Evolutionary conservation across 306 rosid genomes (phyloP), one percentile per base, ranked within the genome.

Genomic region (Hippophae rhamnoides): DNA sequence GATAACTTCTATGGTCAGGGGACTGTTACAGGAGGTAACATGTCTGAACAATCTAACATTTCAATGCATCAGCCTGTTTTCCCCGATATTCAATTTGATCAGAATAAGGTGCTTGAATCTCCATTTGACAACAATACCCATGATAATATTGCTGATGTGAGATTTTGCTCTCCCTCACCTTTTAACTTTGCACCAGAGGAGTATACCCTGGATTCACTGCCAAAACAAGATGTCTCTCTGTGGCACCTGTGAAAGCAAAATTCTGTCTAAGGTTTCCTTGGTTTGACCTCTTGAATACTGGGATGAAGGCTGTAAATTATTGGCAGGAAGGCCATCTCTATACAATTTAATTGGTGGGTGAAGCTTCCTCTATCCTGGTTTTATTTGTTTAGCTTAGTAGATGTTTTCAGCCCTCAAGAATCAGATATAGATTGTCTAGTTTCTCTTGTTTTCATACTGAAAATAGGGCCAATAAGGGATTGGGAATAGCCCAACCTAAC

Each of bases 91-190:
- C 78, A 66, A 62, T 67, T 70, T 41, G 77, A 68, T 42, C 78
- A 56, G 42, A 65, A 64, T 68, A 63, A 63, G 58, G 58, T 67
- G 11, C 68, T 79, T 47, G 76, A 75, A 58, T 41, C 85, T 23
- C 58, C 85, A n/a, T 80, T 80, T 52, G 77, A 59, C 7, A 63
- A 59, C 62, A 63, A 60, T 61, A 58, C 64, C 5, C 56, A 13
- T 1, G 76, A 69, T 10, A 54, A 43, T 49, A 61, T 66, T 7
- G n/a, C 65, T 3, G 79, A 69, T 64, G 10, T 73, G 13, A 53
- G 69, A 53, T 76, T 76, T 44, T 55, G 69, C 52, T 80, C 79
- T 31, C 75, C 79, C 52, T 80, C 79, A 18, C 78, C 79, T 0
- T 68, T 69, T 41, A 50, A 65, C 77, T 13, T 80, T 56, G 67